phyloP scores from a whole-genome alignment of 2,329 filamentous ascomycete genomes.

The Hypoxylon sp. region DNA sequence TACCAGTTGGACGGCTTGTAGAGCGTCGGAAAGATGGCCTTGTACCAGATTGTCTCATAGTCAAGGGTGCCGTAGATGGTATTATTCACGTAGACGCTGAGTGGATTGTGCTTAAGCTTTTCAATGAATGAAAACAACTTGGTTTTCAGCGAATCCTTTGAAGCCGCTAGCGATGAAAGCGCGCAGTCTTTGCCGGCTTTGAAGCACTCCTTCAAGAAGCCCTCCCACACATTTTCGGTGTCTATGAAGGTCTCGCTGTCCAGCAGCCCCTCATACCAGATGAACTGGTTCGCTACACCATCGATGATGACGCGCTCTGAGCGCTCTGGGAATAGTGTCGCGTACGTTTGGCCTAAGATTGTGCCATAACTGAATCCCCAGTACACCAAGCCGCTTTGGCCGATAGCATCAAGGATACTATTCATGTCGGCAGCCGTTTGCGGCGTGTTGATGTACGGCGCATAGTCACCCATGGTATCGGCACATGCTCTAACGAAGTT shows the following conservation, averaged over 20 bases:
- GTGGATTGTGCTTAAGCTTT: conserved; percentile 57
- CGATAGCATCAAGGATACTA: conserved; percentile 62
- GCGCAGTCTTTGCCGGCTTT: conserved; percentile 64
- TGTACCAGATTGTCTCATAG: conserved; percentile 55
- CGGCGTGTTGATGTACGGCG: conserved; percentile 63
- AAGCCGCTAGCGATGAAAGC: conserved; percentile 56
- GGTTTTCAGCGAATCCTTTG: conserved; percentile 55
- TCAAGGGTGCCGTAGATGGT: conserved; percentile 59
- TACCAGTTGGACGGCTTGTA: conserved; percentile 59
- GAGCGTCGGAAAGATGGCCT: conserved; percentile 58
- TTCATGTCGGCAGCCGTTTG: conserved; percentile 68
- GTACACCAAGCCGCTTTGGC: conserved; percentile 58
- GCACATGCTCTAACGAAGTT: conserved; percentile 60
- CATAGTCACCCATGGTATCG: conserved; percentile 63
- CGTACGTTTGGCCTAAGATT: conserved; percentile 60
- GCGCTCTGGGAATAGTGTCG: conserved; percentile 56
- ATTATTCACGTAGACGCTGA: conserved; percentile 61
- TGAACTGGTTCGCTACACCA: conserved; percentile 55
- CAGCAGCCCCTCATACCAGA: conserved; percentile 60
- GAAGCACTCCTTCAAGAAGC: conserved; percentile 63
- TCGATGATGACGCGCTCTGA: conserved; percentile 57
- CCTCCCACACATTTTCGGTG: conserved; percentile 60
- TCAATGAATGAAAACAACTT: conserved; percentile 55
- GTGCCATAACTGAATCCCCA: conserved; percentile 61
- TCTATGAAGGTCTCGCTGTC: conserved; percentile 60